A percentile compares a stretch with the other conserved stretches of the same genome.
Evolutionary conservation across 2,329 filamentous ascomycete genomes (phyloP).

Genomic region (Bisporella sp.): DNA sequence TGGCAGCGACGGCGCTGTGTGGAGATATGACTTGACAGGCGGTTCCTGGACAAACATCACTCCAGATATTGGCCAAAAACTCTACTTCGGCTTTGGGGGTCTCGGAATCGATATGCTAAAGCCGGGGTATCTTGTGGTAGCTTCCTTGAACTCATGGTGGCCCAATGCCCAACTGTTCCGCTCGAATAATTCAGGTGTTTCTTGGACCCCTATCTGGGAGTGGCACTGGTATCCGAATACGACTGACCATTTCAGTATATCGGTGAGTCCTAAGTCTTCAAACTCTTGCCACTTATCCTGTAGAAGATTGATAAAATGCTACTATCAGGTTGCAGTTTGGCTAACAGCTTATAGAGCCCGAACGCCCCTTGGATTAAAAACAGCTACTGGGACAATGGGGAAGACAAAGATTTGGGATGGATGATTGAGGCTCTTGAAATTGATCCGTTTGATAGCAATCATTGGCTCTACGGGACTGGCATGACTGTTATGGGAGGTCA

Average conservation of each 20-base stretch:
- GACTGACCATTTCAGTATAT: conserved; percentile 6
- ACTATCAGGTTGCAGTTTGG: not conserved
- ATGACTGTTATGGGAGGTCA: conserved; percentile 43
- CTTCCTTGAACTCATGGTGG: conserved; percentile 51
- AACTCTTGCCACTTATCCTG: not conserved
- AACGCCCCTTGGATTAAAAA: conserved; percentile 13
- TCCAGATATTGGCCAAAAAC: conserved; percentile 30
- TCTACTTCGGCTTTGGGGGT: conserved; percentile 48
- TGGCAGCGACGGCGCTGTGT: conserved; percentile 44
- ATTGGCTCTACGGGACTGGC: conserved; percentile 54
- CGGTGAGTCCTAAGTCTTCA: not conserved
- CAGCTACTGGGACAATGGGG: conserved; percentile 3
- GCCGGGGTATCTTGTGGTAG: conserved; percentile 49
- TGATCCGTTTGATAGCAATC: conserved; percentile 49
- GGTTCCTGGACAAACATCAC: conserved; percentile 49
- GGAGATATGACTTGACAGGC: conserved; percentile 43
- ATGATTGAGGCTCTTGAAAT: conserved; percentile 55
- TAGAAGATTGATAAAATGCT: too few species aligned
- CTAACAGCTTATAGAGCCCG: conserved; percentile 7
- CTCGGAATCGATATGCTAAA: conserved; percentile 45
- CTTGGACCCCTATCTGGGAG: conserved; percentile 32
- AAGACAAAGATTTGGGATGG: conserved; percentile 37
- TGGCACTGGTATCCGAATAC: conserved; percentile 4
- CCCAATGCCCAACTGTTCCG: conserved; percentile 51
- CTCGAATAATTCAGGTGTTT: conserved; percentile 42